Base-by-base conservation (phyloP, 2,329 filamentous ascomycete genomes). In the Aspergillus fumigatus region DNA sequence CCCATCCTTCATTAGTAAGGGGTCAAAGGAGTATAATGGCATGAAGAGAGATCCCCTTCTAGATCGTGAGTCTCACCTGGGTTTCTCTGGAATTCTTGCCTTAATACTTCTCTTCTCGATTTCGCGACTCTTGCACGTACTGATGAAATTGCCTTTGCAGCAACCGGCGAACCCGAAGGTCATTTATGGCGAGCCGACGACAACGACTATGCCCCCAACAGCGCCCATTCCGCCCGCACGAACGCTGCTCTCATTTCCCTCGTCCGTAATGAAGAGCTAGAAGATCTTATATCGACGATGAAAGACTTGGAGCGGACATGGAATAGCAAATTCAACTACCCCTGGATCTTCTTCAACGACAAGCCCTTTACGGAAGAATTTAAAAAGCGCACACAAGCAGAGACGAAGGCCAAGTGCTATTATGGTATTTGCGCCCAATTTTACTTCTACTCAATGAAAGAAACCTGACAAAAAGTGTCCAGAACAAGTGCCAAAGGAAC, bases 271-370 rank as follows among this genome's bases (percentile, higher is more conserved):
- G 86, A 90, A 70, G 94, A 99, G 79, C 78, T 97, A 27, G 77
- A 85, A 23, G 89, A 88, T 49, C 89, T 99, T 80, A 79, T 97
- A 26, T 84, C 88, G 70, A 91, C 92, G 26, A 99, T 99, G 90
- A 77, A 77, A 54, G 93, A 99, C 70, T 82, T 99, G 58, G 94
- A 99, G 77, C 80, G 88, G 63, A 97, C 93, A 1, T 99, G 92
- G 92, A 99, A 99, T 70, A 81, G 85, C 80, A 99, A 99, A 72
- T 99, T 97, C 84, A 99, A 99, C 79, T 99, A 99, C 71, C 94
- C 94, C 0, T 99, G 94, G 91, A 97, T 92, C 8, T 99, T 99
- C 74, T 95, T 99, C 82, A 99, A 99, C 77, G 93, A 99, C 70
- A 87, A 90, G 52, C 90, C 90, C 17, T 99, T 99, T 70, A 87